Evolutionary conservation across 2,329 filamentous ascomycete genomes (phyloP).

Genomic region (Triangularia setosa): DNA sequence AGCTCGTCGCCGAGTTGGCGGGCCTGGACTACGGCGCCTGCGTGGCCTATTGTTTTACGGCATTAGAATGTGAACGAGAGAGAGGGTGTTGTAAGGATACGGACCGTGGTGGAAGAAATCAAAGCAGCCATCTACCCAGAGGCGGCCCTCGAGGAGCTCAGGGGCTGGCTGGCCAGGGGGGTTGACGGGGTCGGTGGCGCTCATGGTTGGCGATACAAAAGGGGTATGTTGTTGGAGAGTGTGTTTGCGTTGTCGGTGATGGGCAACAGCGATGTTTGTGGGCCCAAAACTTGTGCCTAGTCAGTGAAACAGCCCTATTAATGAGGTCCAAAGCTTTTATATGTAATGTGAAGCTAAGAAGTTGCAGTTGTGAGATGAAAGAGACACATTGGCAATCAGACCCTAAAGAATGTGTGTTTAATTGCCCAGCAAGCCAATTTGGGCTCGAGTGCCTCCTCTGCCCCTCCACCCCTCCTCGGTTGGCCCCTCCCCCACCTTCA

Average conservation of each 20-base stretch:
- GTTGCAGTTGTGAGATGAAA: neutral
- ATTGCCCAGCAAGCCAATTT: constrained; percentile 4
- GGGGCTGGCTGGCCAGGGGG: constrained; percentile 48
- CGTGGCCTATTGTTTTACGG: constrained; percentile 62
- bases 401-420: neutral
- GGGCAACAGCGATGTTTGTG: neutral
- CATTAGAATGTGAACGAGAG: neutral
- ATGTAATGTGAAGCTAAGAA: neutral
- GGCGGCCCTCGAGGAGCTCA: constrained; percentile 62
- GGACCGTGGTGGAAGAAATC: constrained; percentile 96
- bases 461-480: neutral
- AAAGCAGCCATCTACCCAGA: constrained; percentile 99
- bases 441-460: neutral
- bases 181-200: constrained; percentile 17
- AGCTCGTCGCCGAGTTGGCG: constrained; percentile 86
- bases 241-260: neutral
- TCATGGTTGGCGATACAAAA: constrained; percentile 18
- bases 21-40: constrained; percentile 93
- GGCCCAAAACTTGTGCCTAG: neutral
- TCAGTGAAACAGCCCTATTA: neutral
- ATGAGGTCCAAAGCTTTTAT: neutral
- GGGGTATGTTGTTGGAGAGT: neutral
- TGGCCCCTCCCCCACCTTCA: neutral
- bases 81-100: constrained; percentile 20
- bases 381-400: neutral